Evolutionary conservation across 805 yeast species (phyloP).

Genomic region (Saccharomycopsis synnaedendra): DNA sequence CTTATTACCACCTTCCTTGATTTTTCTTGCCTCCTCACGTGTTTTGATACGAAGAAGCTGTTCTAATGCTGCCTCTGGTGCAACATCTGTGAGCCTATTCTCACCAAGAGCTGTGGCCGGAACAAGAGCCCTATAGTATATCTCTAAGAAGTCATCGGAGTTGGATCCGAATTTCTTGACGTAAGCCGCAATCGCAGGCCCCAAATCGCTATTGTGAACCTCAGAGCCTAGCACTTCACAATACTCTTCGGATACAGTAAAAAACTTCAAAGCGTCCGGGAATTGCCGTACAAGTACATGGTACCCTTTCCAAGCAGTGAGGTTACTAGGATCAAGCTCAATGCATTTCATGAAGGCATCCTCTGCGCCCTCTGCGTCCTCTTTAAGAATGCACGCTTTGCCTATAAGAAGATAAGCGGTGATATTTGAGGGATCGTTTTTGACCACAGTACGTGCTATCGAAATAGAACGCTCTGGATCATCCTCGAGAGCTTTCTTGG

Average conservation of each 20-base stretch:
- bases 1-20: constrained; percentile 33
- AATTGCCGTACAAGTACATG: constrained; percentile 31
- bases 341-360: constrained; percentile 39
- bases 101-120: constrained; percentile 51
- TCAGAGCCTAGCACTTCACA: constrained; percentile 25
- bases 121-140: constrained; percentile 35
- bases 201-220: constrained; percentile 21
- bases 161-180: constrained; percentile 24
- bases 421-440: constrained; percentile 43
- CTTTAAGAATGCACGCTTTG: constrained; percentile 44
- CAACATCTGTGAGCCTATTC: constrained; percentile 33
- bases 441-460: constrained; percentile 42
- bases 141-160: constrained; percentile 29
- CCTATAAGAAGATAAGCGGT: constrained; percentile 65
- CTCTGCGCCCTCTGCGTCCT: constrained; percentile 29
- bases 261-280: constrained; percentile 33
- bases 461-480: constrained; percentile 56
- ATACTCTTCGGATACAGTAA: constrained; percentile 34
- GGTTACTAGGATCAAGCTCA: constrained; percentile 34
- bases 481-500: constrained; percentile 38
- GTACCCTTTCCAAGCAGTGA: constrained; percentile 78
- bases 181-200: constrained; percentile 20
- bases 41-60: constrained; percentile 31
- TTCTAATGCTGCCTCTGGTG: constrained; percentile 33
- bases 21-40: constrained; percentile 33